These are phyloP conservation scores for Aspergillus pseudotamarii DNA, from an alignment of 2,329 filamentous ascomycete species.

Conservation along the genomic window DNA sequence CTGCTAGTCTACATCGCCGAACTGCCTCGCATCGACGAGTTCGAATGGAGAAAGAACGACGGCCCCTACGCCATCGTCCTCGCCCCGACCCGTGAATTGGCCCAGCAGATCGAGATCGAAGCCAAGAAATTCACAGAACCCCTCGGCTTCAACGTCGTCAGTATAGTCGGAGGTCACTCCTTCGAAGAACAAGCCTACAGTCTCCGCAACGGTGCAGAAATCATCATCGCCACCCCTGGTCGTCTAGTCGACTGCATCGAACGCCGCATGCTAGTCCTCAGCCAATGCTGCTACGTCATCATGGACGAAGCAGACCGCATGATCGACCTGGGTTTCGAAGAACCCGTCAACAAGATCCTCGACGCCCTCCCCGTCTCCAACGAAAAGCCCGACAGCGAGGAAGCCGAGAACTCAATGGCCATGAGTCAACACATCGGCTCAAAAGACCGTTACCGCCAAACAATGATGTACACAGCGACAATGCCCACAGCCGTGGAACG, in stretches of 20 bases:
- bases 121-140: slow-evolving; percentile 89
- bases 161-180: slow-evolving; percentile 95
- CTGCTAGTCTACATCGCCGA: slow-evolving; percentile 93
- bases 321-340: slow-evolving; percentile 98
- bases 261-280: slow-evolving; percentile 82
- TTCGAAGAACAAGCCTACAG: slow-evolving; percentile 92
- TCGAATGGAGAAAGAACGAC: slow-evolving; percentile 84
- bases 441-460: slow-evolving; percentile 85
- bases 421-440: slow-evolving; percentile 80
- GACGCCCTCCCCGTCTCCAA: slow-evolving; percentile 90
- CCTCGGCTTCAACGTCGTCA: slow-evolving; percentile 91
- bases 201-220: slow-evolving; percentile 89
- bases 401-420: slow-evolving; percentile 80
- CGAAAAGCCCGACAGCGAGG: slow-evolving; percentile 92
- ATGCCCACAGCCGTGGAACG: slow-evolving; percentile 93
- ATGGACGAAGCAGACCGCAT: slow-evolving; percentile 99
- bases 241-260: slow-evolving; percentile 97
- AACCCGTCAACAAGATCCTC: slow-evolving; percentile 95
- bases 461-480: slow-evolving; percentile 99
- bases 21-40: slow-evolving; percentile 79
- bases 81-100: slow-evolving; percentile 93
- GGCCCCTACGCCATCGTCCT: slow-evolving; percentile 97
- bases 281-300: slow-evolving; percentile 97
- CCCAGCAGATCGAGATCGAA: slow-evolving; percentile 95
- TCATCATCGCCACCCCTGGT: slow-evolving; percentile 97